These are phyloP conservation scores for Epichloe gansuensis DNA, from an alignment of 2,329 filamentous ascomycete genomes.

Conservation along the genomic window DNA sequence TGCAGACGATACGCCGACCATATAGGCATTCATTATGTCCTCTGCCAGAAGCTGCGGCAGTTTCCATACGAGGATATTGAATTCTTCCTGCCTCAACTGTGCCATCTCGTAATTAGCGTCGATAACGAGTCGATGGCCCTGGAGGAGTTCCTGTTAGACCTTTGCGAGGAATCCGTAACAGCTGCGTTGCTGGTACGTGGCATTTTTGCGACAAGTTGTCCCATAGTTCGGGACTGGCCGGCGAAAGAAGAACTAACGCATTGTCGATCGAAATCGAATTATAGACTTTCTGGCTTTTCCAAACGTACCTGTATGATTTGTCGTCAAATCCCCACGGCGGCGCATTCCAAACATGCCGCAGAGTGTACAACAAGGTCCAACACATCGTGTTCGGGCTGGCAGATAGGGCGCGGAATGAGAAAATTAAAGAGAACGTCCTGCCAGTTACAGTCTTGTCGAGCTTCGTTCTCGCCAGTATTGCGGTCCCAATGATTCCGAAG, in stretches of 20 bases:
- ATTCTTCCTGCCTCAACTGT: slow-evolving; percentile 81
- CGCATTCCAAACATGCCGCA: slow-evolving; percentile 68
- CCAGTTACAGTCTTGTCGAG: slow-evolving; percentile 72
- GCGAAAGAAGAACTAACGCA: slow-evolving; percentile 11
- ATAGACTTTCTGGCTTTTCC: slow-evolving; percentile 83
- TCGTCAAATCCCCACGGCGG: slow-evolving; percentile 61
- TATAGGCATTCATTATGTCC: slow-evolving; percentile 79
- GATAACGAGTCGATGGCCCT: slow-evolving; percentile 86
- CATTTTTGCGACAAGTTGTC: neutral
- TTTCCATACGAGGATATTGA: slow-evolving; percentile 87
- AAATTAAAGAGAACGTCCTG: slow-evolving; percentile 69
- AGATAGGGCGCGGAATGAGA: slow-evolving; percentile 55
- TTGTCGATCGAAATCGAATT: slow-evolving; percentile 1
- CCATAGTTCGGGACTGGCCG: neutral
- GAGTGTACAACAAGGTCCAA: slow-evolving; percentile 81
- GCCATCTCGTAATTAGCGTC: slow-evolving; percentile 75
- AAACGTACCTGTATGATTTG: slow-evolving; percentile 76
- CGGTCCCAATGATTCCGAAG: slow-evolving; percentile 59
- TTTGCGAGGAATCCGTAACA: slow-evolving; percentile 80
- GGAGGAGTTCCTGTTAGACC: slow-evolving; percentile 74
- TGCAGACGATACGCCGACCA: slow-evolving; percentile 74
- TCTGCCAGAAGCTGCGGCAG: slow-evolving; percentile 78
- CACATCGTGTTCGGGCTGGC: slow-evolving; percentile 72
- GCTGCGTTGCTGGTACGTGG: slow-evolving; percentile 62
- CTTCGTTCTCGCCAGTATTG: slow-evolving; percentile 65